These are phyloP conservation scores for Aspergillus coremiiformis DNA, from an alignment of 495 filamentous ascomycete species.

Conservation along the genomic window DNA sequence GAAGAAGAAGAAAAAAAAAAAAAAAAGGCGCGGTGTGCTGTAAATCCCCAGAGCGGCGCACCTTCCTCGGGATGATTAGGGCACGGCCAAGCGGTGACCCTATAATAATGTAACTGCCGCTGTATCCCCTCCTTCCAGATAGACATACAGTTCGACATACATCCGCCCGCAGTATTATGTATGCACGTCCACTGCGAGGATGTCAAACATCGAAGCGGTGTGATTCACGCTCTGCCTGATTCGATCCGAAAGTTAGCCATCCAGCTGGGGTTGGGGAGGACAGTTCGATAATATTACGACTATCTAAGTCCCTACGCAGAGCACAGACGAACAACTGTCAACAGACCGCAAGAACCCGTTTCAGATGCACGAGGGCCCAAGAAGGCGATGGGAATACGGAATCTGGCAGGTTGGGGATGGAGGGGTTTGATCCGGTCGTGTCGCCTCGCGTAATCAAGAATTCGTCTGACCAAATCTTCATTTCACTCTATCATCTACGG, in stretches of 20 bases:
- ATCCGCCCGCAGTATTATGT: slow-evolving; percentile 5
- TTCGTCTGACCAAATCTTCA: background rate
- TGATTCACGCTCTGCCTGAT: background rate
- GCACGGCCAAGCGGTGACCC: background rate
- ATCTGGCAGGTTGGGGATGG: too few species aligned
- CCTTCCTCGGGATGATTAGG: too few species aligned
- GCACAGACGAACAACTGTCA: slow-evolving; percentile 6
- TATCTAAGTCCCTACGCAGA: background rate
- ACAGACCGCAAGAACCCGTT: slow-evolving; percentile 15
- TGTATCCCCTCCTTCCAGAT: background rate
- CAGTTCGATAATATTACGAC: background rate
- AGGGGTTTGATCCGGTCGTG: background rate
- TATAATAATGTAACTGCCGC: background rate
- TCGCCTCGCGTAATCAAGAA: background rate
- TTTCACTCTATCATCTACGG: background rate
- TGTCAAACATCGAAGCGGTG: slow-evolving; percentile 12
- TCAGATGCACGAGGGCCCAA: slow-evolving; percentile 13
- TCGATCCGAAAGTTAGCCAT: background rate
- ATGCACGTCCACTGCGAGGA: slow-evolving; percentile 3
- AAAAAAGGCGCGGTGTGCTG: slow-evolving; percentile 1
- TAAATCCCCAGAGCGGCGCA: too few species aligned
- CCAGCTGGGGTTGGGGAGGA: slow-evolving; percentile 3
- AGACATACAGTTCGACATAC: slow-evolving; percentile 9
- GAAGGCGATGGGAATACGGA: too few species aligned
- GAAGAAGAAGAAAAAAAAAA: background rate